Conservation (phyloP, 23 red algal genomes). For the Agarophyton chilense region DNA sequence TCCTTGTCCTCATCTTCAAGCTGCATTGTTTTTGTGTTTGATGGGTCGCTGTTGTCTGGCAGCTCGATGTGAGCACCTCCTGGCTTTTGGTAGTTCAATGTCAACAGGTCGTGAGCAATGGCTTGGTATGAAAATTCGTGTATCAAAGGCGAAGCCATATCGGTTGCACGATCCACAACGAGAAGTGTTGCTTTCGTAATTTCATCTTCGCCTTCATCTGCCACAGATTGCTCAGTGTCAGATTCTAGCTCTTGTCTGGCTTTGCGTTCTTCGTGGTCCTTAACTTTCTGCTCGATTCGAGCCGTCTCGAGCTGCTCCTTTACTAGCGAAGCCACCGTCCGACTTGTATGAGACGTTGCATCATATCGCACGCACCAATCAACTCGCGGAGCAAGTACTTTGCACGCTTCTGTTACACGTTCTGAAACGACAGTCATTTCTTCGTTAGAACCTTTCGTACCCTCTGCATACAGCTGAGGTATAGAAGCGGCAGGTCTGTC, state of each 20-base stretch:
- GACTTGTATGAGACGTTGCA: constrained; percentile 32
- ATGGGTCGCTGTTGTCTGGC: constrained; percentile 39
- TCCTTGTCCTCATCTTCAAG: constrained; percentile 86
- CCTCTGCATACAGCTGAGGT: constrained; percentile 57
- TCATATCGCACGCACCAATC: constrained; percentile 76
- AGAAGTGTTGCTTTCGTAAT: constrained; percentile 61
- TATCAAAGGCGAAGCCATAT: constrained; percentile 79
- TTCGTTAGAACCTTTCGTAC: not conserved
- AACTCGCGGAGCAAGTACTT: constrained; percentile 37
- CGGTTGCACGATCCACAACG: constrained; percentile 83
- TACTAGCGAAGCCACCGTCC: constrained; percentile 59
- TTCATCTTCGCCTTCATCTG: constrained; percentile 23
- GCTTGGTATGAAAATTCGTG: constrained; percentile 98
- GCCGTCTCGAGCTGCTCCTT: constrained; percentile 64
- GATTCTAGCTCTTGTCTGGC: not conserved
- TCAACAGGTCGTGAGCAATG: constrained; percentile 90
- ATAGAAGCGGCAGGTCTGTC: constrained; percentile 68
- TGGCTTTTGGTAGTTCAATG: constrained; percentile 74
- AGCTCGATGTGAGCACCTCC: constrained; percentile 78
- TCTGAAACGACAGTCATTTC: constrained; percentile 62
- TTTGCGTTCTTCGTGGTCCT: constrained; percentile 1
- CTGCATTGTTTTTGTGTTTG: constrained; percentile 50
- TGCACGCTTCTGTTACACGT: constrained; percentile 39
- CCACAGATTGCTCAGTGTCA: constrained; percentile 31
- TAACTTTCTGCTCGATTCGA: constrained; percentile 37